Base-by-base conservation (phyloP, 2,329 filamentous ascomycete genomes). In the Monilinia fructicola region DNA sequence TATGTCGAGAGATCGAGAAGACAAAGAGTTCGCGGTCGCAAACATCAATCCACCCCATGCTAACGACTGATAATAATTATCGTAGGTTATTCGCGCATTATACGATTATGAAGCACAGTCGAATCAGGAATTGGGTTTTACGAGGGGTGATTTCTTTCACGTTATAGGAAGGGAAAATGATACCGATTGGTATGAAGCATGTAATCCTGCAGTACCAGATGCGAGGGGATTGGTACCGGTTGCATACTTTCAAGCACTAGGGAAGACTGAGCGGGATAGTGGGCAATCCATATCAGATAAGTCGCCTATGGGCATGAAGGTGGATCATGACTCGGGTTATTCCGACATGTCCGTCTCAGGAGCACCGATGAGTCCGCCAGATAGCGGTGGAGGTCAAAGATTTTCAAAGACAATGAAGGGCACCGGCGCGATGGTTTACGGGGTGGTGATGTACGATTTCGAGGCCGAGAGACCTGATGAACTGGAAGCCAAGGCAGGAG, bases 391-490 rank as follows among this genome's bases (percentile, higher is more conserved):
- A 35, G 69, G 67, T 52, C 75, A 77, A 77, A 73, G 75, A 28
- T 69, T 72, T 42, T 77, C 76, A 31, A 76, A 75, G 61, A 69
- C 79, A 28, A 82, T 81, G 28, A 87, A 85, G 76, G 92, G 92
- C 64, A 79, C 82, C 2, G 92, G 92, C 61, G 90, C 92, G 64
- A 96, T 96, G 88, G 92, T 99, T 44, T 98, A 98, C 76, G 95
- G 95, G 69, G 89, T 97, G 67, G 95, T 99, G 72, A 91, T 96
- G 83, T 98, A 97, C 78, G 93, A 98, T 79, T 99, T 99, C 79
- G 87, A 91, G 72, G 95, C 95, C 0, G 94, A 98, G 79, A 83
- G 94, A 67, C 91, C 93, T n/a, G 95, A 99, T 78, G 95, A 99
- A 79, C 80, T 99, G 67, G 93, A 97, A 72, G 95, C 95, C 59